Base-by-base conservation (phyloP, 2,329 filamentous ascomycete genomes). In the Penicillium sp. region DNA sequence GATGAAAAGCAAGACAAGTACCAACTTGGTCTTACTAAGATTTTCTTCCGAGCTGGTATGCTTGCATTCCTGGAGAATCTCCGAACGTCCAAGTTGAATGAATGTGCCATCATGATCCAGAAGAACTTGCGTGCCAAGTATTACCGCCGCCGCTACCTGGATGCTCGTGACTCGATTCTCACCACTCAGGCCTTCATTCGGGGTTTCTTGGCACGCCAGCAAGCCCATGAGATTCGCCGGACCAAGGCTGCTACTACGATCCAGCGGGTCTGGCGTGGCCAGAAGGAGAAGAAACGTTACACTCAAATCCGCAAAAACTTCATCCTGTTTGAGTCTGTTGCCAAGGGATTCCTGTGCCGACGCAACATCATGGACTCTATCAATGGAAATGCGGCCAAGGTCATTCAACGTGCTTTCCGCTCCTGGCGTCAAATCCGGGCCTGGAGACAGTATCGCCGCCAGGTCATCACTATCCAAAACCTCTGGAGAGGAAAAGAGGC, bases 11-110 rank as follows among this genome's bases (percentile, higher is more conserved):
- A 88, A 53, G 94, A 97, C 79, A 99, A 96, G 78, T 99, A 97
- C 73, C 94, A 99, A 78, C 85, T 99, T 63, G 94, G 94, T 78
- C 82, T 97, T 65, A 97, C 93, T 52, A 99, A 99, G 81, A 97
- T 99, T 73, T 99, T 99, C 81, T 99, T 99, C 86, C 89, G 94
- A 60, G 94, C 94, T 55, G 94, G 94, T 76, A 99, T 99, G 94
- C 87, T 99, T 68, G 94, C 94, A 7, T 97, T 97, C 79, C 81
- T 99, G 50, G 94, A 99, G 78, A 97, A 97, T 66, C 82, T 97
- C 64, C 87, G 94, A 58, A 97, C 94, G 13, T 91, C 83, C 64
- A 88, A 93, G 58, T 83, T 99, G 72, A 97, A 96, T 73, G 90
- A 92, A 65, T 96, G 93, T 66, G 94, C 94, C 13, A 90, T 96